Percentiles rank a stretch among this genome's conserved stretches.
phyloP scores from a whole-genome alignment of 2,329 filamentous ascomycete species.

The Fusarium pininemorale region DNA sequence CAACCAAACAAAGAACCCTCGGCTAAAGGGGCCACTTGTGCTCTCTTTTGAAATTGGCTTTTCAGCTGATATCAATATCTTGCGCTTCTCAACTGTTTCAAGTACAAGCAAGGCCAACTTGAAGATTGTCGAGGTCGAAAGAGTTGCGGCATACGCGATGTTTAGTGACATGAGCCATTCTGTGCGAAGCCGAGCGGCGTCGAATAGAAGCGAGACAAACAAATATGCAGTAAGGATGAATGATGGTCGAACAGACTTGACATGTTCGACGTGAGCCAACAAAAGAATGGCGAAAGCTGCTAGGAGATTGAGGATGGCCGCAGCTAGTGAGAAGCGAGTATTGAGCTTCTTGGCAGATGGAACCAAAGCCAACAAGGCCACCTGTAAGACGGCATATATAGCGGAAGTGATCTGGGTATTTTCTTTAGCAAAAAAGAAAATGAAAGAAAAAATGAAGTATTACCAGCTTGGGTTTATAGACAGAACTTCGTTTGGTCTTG shows the following conservation, averaged over 20 bases:
- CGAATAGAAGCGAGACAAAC: constrained; percentile 45
- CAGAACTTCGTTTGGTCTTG: constrained; percentile 21
- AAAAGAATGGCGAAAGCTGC: constrained; percentile 42
- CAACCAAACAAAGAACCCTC: constrained; percentile 48
- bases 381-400: constrained; percentile 38
- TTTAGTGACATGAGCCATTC: constrained; percentile 46
- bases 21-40: constrained; percentile 51
- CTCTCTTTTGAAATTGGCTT: constrained; percentile 57
- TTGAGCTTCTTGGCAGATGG: constrained; percentile 38
- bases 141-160: constrained; percentile 36
- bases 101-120: constrained; percentile 43
- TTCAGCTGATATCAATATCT: constrained; percentile 51
- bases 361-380: constrained; percentile 41
- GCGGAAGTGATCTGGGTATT: constrained; percentile 33
- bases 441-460: not conserved
- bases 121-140: constrained; percentile 32
- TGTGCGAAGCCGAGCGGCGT: constrained; percentile 45
- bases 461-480: constrained; percentile 40
- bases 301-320: constrained; percentile 42
- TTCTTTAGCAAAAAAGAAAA: not conserved
- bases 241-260: constrained; percentile 47
- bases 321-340: constrained; percentile 43
- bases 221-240: constrained; percentile 45
- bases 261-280: constrained; percentile 44
- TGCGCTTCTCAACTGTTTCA: constrained; percentile 46